Evolutionary conservation across 352 stramenopile genomes (phyloP).

Genomic region (Phytophthora pluvialis): DNA sequence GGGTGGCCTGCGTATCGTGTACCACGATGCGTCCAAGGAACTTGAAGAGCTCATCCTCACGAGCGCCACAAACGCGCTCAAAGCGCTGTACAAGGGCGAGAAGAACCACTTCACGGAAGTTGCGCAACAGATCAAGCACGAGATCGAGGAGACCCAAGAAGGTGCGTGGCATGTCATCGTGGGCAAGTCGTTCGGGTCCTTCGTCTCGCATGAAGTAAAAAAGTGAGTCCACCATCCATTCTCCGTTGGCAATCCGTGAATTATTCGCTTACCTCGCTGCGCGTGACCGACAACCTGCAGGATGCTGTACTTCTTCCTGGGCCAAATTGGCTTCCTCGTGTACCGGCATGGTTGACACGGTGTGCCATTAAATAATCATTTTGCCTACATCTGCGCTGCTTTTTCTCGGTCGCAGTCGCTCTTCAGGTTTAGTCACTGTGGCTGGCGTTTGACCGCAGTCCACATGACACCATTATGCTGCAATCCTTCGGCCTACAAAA

Average conservation of each 20-base stretch:
- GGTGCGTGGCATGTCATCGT: slow-evolving; percentile 87
- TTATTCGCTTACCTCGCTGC: slow-evolving; percentile 12
- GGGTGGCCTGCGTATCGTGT: slow-evolving; percentile 70
- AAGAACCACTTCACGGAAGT: slow-evolving; percentile 87
- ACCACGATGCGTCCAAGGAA: slow-evolving; percentile 72
- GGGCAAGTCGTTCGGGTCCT: slow-evolving; percentile 87
- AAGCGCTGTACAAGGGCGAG: slow-evolving; percentile 85
- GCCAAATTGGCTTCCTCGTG: slow-evolving; percentile 82
- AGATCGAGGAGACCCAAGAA: slow-evolving; percentile 69
- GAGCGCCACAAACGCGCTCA: slow-evolving; percentile 81
- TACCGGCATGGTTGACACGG: slow-evolving; percentile 64
- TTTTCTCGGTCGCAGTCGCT: slow-evolving; percentile 8
- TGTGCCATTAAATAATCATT: slow-evolving; percentile 46
- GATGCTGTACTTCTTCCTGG: slow-evolving; percentile 86
- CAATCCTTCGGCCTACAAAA: slow-evolving; percentile 3
- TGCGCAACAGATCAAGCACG: slow-evolving; percentile 81
- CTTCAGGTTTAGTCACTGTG: slow-evolving; percentile 9
- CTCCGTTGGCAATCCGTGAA: neutral
- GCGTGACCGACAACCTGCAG: slow-evolving; percentile 30
- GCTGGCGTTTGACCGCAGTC: neutral
- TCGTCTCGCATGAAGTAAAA: slow-evolving; percentile 88
- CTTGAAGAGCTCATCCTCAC: slow-evolving; percentile 73
- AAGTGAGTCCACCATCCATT: slow-evolving; percentile 45
- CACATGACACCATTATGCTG: neutral
- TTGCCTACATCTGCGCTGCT: slow-evolving; percentile 20